Evolutionary conservation across 305 asterid species (phyloP).

Genomic region (Fraxinus albicans): DNA sequence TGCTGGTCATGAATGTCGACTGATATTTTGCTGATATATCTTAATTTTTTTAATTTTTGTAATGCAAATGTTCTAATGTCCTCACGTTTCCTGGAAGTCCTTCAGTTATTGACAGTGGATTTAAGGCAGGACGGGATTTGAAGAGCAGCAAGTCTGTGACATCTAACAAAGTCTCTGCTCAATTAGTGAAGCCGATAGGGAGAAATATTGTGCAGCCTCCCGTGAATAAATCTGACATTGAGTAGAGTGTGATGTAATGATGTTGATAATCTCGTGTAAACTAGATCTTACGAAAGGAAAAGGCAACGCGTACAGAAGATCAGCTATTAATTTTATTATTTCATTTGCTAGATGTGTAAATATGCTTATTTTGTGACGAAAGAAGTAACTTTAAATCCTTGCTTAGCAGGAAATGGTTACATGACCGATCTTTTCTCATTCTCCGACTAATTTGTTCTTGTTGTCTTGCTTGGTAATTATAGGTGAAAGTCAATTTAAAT

Average conservation of each 20-base stretch:
- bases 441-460: background rate
- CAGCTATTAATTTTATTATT: background rate
- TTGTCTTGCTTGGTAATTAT: background rate
- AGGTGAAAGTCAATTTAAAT: background rate
- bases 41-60: background rate
- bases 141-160: background rate
- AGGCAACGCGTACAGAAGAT: conserved; percentile 14
- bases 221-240: conserved; percentile 19
- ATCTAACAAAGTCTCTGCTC: background rate
- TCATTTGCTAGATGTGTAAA: background rate
- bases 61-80: background rate
- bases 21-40: background rate
- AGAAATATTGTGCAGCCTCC: conserved; percentile 16
- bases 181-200: background rate
- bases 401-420: background rate
- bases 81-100: conserved; percentile 1
- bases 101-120: conserved; percentile 16
- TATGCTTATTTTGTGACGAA: background rate
- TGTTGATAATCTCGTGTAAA: conserved; percentile 25
- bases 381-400: background rate
- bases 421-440: background rate
- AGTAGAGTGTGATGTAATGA: conserved; percentile 5
- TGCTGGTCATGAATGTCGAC: background rate
- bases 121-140: background rate
- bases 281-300: conserved; percentile 2